A percentile compares a stretch with the other conserved stretches of the same genome.
These are phyloP conservation scores for Pittosporum tobira DNA, from an alignment of 129 eudicot genomes.

Conservation along the genomic window DNA sequence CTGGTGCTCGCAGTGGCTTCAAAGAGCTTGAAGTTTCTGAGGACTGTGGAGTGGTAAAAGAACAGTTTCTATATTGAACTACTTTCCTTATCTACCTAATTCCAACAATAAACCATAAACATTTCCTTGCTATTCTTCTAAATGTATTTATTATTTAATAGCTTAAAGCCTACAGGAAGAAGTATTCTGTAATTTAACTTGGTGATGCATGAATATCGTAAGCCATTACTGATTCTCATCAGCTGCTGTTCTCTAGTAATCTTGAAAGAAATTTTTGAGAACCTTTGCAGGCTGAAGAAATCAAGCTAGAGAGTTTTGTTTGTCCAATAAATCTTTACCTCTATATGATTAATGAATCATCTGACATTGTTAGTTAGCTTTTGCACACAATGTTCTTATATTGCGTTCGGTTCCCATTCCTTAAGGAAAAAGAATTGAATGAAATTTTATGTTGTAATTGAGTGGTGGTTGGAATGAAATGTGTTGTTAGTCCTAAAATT, in stretches of 20 bases:
- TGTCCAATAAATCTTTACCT: not conserved
- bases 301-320: not conserved
- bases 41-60: conserved; percentile 84
- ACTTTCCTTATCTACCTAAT: not conserved
- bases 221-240: not conserved
- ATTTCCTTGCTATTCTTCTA: no score
- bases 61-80: not conserved
- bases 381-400: not conserved
- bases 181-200: not conserved
- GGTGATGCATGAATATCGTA: not conserved
- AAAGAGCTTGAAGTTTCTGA: conserved; percentile 90
- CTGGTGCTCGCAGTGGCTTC: conserved; percentile 77
- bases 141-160: not conserved
- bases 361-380: not conserved
- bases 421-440: no score
- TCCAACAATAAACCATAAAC: not conserved
- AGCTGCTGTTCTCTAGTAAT: not conserved
- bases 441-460: no score
- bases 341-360: not conserved
- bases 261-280: not conserved
- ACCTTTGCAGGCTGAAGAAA: not conserved
- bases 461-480: no score
- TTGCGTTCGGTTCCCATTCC: no score
- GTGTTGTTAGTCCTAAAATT: no score
- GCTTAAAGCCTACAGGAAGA: not conserved